phyloP scores from a whole-genome alignment of 352 stramenopile genomes.

The Aphanomyces cochlioides region DNA sequence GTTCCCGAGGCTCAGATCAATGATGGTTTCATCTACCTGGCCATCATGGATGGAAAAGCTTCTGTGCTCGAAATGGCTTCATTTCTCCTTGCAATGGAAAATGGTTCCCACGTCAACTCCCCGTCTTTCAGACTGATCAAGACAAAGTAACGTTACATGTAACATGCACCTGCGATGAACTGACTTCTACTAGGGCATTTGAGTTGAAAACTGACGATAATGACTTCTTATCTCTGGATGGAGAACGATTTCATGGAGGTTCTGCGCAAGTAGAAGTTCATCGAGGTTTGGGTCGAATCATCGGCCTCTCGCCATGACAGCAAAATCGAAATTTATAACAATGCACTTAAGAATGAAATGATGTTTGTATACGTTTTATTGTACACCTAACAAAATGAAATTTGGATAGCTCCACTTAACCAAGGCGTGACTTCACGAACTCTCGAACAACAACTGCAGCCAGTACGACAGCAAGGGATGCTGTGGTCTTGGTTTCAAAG shows the following conservation, averaged over 20 bases:
- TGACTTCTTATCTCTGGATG: slow-evolving; percentile 60
- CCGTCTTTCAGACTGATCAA: slow-evolving; percentile 50
- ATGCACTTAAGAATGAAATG: background rate
- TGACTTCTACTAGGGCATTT: slow-evolving; percentile 40
- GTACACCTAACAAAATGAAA: too few species aligned
- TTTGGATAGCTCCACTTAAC: background rate
- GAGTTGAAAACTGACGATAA: slow-evolving; percentile 37
- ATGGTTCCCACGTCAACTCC: slow-evolving; percentile 44
- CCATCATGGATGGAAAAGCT: slow-evolving; percentile 43
- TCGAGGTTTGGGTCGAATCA: slow-evolving; percentile 43
- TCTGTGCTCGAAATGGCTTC: slow-evolving; percentile 32
- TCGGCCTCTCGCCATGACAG: slow-evolving; percentile 24
- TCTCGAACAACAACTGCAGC: slow-evolving; percentile 1
- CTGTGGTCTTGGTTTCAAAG: slow-evolving; percentile 5
- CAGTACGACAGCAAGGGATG: background rate
- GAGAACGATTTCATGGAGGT: slow-evolving; percentile 49
- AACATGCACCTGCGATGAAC: too few species aligned
- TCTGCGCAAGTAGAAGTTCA: slow-evolving; percentile 52
- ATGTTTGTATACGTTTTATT: too few species aligned
- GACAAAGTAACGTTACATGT: slow-evolving; percentile 36
- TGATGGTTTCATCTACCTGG: slow-evolving; percentile 61
- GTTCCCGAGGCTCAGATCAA: slow-evolving; percentile 45
- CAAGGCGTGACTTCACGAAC: slow-evolving; percentile 1
- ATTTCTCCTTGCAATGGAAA: slow-evolving; percentile 55
- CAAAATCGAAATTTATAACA: slow-evolving; percentile 14